phyloP scores from a whole-genome alignment of 257 asterid species.

The Voacanga thouarsii region DNA sequence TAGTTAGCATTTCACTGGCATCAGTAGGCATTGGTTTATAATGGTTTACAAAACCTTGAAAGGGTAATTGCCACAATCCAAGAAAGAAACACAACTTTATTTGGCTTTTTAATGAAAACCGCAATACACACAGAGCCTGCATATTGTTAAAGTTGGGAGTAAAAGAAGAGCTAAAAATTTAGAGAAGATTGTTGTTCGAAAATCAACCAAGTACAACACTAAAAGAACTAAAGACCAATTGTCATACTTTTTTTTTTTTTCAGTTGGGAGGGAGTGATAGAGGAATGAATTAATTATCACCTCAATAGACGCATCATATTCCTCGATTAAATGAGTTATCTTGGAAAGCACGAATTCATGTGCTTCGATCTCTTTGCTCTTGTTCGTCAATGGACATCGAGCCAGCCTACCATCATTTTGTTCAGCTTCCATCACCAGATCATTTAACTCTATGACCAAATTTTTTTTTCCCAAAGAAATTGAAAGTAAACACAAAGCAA shows the following conservation, averaged over 20 bases:
- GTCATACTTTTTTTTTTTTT: neutral
- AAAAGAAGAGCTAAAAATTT: too few species aligned
- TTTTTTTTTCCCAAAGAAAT: neutral
- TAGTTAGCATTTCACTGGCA: neutral
- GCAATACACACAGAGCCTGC: too few species aligned
- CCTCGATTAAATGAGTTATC: conserved; percentile 40
- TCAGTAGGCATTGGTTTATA: neutral
- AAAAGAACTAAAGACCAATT: neutral
- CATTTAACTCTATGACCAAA: conserved; percentile 45
- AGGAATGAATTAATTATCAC: conserved; percentile 18
- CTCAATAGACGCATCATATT: conserved; percentile 41
- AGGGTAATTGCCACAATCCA: too few species aligned
- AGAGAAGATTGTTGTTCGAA: too few species aligned
- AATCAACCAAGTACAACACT: too few species aligned
- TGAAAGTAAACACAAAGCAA: neutral
- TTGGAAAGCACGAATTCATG: conserved; percentile 53
- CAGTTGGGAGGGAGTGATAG: neutral
- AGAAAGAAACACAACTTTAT: too few species aligned
- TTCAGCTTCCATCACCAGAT: conserved; percentile 56
- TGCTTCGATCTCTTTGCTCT: conserved; percentile 63
- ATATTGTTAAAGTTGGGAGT: too few species aligned
- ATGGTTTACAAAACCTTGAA: too few species aligned
- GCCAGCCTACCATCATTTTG: conserved; percentile 72
- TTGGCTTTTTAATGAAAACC: too few species aligned
- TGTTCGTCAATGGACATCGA: conserved; percentile 60